A percentile compares a stretch with the other conserved stretches of the same genome.
phyloP scores from a whole-genome alignment of 331 rosid species.

The Pyrus hybrid region DNA sequence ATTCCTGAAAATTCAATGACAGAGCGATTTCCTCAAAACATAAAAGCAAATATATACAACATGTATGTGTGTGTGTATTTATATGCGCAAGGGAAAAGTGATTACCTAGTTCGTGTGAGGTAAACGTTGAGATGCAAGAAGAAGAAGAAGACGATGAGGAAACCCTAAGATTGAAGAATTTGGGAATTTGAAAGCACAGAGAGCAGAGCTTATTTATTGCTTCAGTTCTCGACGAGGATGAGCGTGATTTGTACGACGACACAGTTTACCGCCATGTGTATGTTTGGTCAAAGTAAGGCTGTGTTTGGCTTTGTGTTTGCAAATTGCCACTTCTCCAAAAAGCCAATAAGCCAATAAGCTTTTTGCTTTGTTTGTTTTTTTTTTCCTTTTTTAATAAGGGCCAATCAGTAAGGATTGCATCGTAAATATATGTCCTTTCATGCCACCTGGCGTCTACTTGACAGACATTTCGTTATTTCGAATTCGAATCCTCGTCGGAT shows the following conservation, averaged over 20 bases:
- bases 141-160: not conserved
- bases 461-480: too few species aligned
- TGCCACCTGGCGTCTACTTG: too few species aligned
- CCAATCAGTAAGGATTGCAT: too few species aligned
- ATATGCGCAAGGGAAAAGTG: not conserved
- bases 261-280: not conserved
- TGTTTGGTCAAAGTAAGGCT: not conserved
- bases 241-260: not conserved
- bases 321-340: not conserved
- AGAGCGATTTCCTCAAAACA: not conserved
- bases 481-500: rapidly evolving
- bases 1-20: not conserved
- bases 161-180: not conserved
- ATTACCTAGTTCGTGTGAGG: not conserved
- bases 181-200: not conserved
- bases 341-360: not conserved
- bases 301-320: not conserved
- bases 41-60: not conserved
- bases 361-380: too few species aligned
- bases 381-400: too few species aligned
- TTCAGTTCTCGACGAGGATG: not conserved
- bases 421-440: too few species aligned
- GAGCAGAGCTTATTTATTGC: not conserved
- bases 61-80: not conserved
- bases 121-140: not conserved